These are phyloP conservation scores for Ceriops tagal DNA, from an alignment of 345 rosid genomes.

Conservation along the genomic window DNA sequence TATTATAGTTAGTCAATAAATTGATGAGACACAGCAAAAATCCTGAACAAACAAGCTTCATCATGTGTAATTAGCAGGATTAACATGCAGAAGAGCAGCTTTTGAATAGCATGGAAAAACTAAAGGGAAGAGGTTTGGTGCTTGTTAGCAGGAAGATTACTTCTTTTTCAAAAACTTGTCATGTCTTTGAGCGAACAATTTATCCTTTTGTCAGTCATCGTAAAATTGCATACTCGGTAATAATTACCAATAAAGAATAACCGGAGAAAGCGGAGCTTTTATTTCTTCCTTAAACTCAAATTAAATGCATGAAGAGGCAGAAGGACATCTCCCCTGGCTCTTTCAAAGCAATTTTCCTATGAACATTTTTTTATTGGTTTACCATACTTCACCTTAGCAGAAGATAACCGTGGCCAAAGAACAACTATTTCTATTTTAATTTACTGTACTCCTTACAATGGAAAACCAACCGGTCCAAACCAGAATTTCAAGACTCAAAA, in stretches of 20 bases:
- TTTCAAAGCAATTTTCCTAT: too few relatives aligned
- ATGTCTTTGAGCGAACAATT: neutral
- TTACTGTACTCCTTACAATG: too few relatives aligned
- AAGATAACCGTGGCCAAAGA: too few relatives aligned
- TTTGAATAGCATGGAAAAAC: neutral
- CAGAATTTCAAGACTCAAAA: too few relatives aligned
- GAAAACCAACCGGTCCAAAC: too few relatives aligned
- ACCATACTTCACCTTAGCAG: too few relatives aligned
- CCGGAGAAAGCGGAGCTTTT: neutral
- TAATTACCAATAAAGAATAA: neutral
- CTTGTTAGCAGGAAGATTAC: neutral
- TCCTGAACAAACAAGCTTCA: neutral
- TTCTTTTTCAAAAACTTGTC: neutral
- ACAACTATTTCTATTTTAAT: too few relatives aligned
- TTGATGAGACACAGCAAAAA: neutral
- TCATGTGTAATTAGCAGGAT: neutral
- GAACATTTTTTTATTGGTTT: too few relatives aligned
- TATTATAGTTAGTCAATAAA: neutral
- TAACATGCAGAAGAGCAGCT: neutral
- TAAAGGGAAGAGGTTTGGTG: too few relatives aligned
- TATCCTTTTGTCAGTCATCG: neutral
- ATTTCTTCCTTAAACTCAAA: too few relatives aligned
- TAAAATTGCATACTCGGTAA: neutral
- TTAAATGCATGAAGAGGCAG: too few relatives aligned
- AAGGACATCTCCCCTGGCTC: too few relatives aligned